These are phyloP conservation scores for Smittium mucronatum DNA, from an alignment of 371 early-diverging fungal species.

Conservation along the genomic window DNA sequence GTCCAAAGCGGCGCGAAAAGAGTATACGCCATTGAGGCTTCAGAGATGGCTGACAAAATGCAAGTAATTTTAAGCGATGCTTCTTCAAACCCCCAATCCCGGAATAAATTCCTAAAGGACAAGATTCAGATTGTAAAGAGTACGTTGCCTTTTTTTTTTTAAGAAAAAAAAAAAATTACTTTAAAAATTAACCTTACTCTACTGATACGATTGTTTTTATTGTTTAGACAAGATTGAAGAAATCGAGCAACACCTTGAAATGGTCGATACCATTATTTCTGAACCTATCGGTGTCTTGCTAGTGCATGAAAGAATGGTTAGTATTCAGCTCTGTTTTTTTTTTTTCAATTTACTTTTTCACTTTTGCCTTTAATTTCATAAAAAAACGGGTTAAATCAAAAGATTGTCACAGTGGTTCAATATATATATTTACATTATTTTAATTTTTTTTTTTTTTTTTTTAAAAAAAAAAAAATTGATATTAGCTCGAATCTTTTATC, in stretches of 20 bases:
- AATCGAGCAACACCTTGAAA: conserved; percentile 29
- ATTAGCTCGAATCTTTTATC: conserved; percentile 15
- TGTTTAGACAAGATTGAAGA: conserved; percentile 76
- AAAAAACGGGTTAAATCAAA: too few relatives aligned
- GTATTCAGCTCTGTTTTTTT: conserved; percentile 22
- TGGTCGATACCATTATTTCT: conserved; percentile 87
- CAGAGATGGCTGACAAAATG: conserved; percentile 87
- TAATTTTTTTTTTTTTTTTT: neutral
- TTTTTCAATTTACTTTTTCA: conserved; percentile 10
- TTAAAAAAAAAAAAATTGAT: neutral
- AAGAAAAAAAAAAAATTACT: too few relatives aligned
- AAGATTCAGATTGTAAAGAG: conserved; percentile 57
- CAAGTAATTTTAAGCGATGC: conserved; percentile 49
- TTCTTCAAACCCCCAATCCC: conserved; percentile 38
- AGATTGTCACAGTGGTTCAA: too few relatives aligned
- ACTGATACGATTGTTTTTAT: neutral
- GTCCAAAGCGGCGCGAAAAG: conserved; percentile 80
- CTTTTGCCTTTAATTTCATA: neutral
- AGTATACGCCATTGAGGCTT: conserved; percentile 93
- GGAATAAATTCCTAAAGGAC: conserved; percentile 64
- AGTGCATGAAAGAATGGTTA: conserved; percentile 85
- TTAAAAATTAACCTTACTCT: too few relatives aligned
- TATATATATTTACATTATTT: neutral
- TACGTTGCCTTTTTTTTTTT: neutral
- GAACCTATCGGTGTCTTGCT: conserved; percentile 94